Evolutionary conservation across 2,329 filamentous ascomycete genomes (phyloP).

Genomic region (Trichophaea hybrida): DNA sequence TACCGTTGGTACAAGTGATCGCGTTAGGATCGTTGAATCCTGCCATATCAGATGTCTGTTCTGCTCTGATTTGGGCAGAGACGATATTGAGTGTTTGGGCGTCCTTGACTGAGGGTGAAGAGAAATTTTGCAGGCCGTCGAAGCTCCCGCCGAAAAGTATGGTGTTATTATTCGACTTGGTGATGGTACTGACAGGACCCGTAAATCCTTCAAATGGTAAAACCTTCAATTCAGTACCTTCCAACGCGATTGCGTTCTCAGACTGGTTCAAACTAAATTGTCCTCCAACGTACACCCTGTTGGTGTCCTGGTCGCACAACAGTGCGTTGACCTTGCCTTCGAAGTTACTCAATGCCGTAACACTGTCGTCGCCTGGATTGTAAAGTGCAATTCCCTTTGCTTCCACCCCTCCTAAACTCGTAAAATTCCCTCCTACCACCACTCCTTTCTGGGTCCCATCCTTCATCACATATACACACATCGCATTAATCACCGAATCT

Average conservation of each 20-base stretch:
- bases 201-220: conserved; percentile 91
- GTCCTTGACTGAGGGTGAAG: conserved; percentile 43
- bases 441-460: conserved; percentile 58
- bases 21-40: conserved; percentile 64
- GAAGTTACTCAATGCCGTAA: conserved; percentile 66
- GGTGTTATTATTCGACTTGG: conserved; percentile 62
- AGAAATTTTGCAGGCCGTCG: conserved; percentile 70
- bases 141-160: conserved; percentile 89
- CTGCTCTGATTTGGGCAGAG: conserved; percentile 57
- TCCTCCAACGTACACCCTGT: conserved; percentile 82
- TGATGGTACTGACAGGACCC: conserved; percentile 74
- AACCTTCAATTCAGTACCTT: conserved; percentile 55
- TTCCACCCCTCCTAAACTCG: conserved; percentile 62
- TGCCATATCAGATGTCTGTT: conserved; percentile 44
- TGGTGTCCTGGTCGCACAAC: conserved; percentile 61
- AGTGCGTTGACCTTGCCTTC: conserved; percentile 69
- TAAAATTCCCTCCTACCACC: conserved; percentile 89
- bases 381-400: conserved; percentile 70
- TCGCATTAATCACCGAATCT: conserved; percentile 71
- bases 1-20: conserved; percentile 59
- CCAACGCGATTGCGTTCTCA: conserved; percentile 80
- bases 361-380: conserved; percentile 53
- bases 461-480: conserved; percentile 62
- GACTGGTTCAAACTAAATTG: conserved; percentile 68
- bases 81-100: conserved; percentile 68